These are phyloP conservation scores for Gloeopeniophorella convolvens DNA, from an alignment of 768 basidiomycete species.

Conservation along the genomic window DNA sequence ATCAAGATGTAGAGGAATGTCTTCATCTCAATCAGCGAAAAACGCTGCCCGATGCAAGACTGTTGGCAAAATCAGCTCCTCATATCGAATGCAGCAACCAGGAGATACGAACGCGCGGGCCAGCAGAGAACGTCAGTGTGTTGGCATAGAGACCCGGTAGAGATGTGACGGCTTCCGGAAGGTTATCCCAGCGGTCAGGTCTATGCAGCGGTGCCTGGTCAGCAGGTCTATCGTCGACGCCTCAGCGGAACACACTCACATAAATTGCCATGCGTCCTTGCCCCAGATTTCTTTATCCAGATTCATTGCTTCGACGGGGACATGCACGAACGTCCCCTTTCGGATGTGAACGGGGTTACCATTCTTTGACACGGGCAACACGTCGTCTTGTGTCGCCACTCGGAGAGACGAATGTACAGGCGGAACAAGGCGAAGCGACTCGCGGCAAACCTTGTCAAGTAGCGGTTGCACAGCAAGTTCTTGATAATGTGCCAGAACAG, in stretches of 20 bases:
- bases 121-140: conserved; percentile 70
- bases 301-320: conserved; percentile 76
- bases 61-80: conserved; percentile 30
- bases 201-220: conserved; percentile 31
- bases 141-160: conserved; percentile 69
- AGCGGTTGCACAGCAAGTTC: conserved; percentile 56
- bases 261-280: conserved; percentile 72
- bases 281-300: conserved; percentile 77
- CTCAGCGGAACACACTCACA: conserved; percentile 35
- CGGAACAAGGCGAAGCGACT: conserved; percentile 70
- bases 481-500: conserved; percentile 41
- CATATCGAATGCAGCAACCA: not conserved
- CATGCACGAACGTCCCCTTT: conserved; percentile 70
- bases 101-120: conserved; percentile 57
- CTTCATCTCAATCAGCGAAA: conserved; percentile 82
- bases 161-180: conserved; percentile 61
- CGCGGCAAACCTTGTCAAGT: conserved; percentile 70
- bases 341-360: conserved; percentile 41
- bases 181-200: conserved; percentile 74
- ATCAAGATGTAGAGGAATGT: conserved; percentile 64
- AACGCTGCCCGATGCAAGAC: conserved; percentile 80
- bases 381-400: conserved; percentile 71
- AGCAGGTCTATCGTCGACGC: not conserved
- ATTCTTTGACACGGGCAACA: conserved; percentile 62
- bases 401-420: conserved; percentile 79